Conservation (phyloP, 139 green algal genomes). For the Picochlorum costavermella region DNA sequence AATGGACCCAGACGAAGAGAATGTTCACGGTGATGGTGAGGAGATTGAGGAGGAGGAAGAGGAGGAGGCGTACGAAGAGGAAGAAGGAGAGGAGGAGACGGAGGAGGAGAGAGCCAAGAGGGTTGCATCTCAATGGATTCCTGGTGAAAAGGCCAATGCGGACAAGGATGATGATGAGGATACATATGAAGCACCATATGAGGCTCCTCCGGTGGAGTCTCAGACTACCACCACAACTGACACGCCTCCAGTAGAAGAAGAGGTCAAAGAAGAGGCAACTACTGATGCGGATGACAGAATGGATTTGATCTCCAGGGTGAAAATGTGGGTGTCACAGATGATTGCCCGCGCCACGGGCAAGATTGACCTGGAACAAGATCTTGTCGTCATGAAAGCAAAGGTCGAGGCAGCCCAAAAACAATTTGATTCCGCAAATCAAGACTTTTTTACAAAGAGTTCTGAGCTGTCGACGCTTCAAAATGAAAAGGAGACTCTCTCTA, state of each 20-base stretch:
- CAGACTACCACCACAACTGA: conserved; percentile 9
- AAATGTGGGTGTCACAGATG: neutral
- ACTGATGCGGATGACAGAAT: conserved; percentile 4
- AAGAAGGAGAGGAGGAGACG: too few relatives aligned
- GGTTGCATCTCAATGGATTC: conserved; percentile 40
- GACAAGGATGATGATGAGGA: neutral
- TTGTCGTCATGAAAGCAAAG: neutral
- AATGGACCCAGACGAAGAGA: conserved; percentile 18
- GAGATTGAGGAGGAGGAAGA: conserved; percentile 16
- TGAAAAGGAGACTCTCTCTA: conserved; percentile 12
- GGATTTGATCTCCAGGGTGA: conserved; percentile 1
- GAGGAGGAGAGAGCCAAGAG: conserved; percentile 34
- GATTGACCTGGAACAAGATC: neutral
- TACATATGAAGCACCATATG: neutral
- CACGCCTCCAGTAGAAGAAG: conserved; percentile 16
- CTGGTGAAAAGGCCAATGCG: conserved; percentile 13
- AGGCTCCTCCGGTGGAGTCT: too few relatives aligned
- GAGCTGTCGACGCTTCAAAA: conserved; percentile 12
- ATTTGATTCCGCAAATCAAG: neutral
- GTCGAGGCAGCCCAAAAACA: neutral
- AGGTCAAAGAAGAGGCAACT: conserved; percentile 11
- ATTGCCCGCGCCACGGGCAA: neutral
- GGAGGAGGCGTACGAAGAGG: conserved; percentile 24
- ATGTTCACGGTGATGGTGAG: neutral
- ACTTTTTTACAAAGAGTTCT: conserved; percentile 5